Base-by-base conservation (phyloP, 2,329 filamentous ascomycete species). In the Pseudocercospora cruenta region DNA sequence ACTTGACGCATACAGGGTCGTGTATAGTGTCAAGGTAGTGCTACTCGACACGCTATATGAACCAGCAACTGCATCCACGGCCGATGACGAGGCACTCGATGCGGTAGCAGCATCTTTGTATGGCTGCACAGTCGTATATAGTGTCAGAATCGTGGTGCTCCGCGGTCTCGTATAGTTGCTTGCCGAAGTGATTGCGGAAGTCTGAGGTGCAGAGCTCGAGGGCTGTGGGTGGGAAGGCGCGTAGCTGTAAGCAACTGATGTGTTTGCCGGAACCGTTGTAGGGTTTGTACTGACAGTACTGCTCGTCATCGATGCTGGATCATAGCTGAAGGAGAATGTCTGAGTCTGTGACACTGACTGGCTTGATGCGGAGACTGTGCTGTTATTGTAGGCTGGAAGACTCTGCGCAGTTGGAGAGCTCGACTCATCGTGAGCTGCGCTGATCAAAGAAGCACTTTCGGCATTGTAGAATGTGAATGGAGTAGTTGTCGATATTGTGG, bases 81-180 rank as follows among this genome's bases (percentile, higher is more conserved):
- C 7, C 16, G 39, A 43, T 51, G 47, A 51, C 4, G 4, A 1
- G 1, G 51, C 51, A 55, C 22, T 19, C 26, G 54, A 19, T n/a
- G 24, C 28, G 12, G 31, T 14, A 5, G 59, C 57, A 1, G 19
- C 47, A 39, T 22, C 53, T 51, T 63, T 67, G 36, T 62, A 55
- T 8, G 68, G 64, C 12, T 63, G 60, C 7, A 71, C 63, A 19
- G 71, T 71, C n/a, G 71, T 72, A 63, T 67, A 72, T 14, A 69
- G 58, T 14, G 69, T 72, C 55, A 70, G 28, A 8, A 68, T 69
- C 24, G 71, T 72, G 12, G 72, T 74, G 36, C 55, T 64, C 22
- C 16, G 60, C 24, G 54, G 51, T 19, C n/a, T 62, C 14, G 57
- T 26, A 21, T 49, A 19, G 26, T 43, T 60, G 16, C 22, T 22